Percentiles rank a stretch among this genome's conserved stretches.
Conservation (phyloP, 805 yeast genomes). For the Hanseniaspora mollemarum region DNA sequence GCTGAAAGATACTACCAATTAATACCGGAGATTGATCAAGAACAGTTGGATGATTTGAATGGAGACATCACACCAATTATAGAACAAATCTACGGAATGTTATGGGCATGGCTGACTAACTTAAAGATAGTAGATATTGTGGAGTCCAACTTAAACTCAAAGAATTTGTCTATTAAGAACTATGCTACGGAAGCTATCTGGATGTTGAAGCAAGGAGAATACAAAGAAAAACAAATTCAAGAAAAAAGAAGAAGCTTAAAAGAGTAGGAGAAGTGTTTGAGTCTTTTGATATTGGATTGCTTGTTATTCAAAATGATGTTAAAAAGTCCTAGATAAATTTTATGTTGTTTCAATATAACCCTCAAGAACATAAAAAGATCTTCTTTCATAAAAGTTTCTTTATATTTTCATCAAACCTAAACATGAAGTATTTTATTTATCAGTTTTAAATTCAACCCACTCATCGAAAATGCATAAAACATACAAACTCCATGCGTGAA, state of each 20-base stretch:
- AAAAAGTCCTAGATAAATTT: conserved; percentile 2
- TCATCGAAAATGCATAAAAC: not conserved
- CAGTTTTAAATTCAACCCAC: not conserved
- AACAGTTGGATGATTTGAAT: conserved; percentile 32
- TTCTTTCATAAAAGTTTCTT: not conserved
- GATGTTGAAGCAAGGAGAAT: conserved; percentile 59
- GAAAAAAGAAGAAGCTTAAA: conserved; percentile 9
- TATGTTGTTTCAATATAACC: too few species aligned
- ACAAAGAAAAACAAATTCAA: conserved; percentile 18
- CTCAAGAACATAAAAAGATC: not conserved
- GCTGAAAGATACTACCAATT: conserved; percentile 44
- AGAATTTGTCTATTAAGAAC: conserved; percentile 60
- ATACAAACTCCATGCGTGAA: conserved; percentile 13
- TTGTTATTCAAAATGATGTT: conserved; percentile 3
- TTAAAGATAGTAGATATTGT: conserved; percentile 54
- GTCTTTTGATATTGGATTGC: conserved; percentile 6
- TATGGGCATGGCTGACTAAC: conserved; percentile 63
- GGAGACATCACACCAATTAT: conserved; percentile 29
- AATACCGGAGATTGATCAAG: conserved; percentile 36
- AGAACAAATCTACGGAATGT: conserved; percentile 33
- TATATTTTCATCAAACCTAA: not conserved
- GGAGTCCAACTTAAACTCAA: conserved; percentile 55
- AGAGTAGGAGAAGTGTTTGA: conserved; percentile 15
- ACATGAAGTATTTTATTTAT: not conserved
- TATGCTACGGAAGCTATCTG: conserved; percentile 85